Evolutionary conservation across 805 yeast genomes (phyloP).

Genomic region (Metschnikowia rubicola): DNA sequence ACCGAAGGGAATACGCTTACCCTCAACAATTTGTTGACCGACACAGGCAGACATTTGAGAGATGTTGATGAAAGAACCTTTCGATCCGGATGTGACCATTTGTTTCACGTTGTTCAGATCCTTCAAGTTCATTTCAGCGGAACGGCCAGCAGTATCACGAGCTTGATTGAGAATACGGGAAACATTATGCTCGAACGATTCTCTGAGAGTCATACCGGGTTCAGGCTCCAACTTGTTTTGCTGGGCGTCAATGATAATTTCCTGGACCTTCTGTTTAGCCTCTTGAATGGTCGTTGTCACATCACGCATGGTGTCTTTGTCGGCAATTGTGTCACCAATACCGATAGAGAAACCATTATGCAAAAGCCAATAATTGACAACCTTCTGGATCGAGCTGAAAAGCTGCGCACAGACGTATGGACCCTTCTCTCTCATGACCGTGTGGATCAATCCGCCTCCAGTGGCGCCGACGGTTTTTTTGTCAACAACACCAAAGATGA

Average conservation of each 20-base stretch:
- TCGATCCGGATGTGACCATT: constrained; percentile 99
- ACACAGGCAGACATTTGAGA: constrained; percentile 99
- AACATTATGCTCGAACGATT: constrained; percentile 96
- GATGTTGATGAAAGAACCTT: constrained; percentile 97
- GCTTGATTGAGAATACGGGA: constrained; percentile 94
- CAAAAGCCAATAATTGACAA: constrained; percentile 92
- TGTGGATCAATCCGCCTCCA: constrained; percentile 96
- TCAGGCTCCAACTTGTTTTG: constrained; percentile 84
- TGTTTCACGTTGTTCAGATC: constrained; percentile 95
- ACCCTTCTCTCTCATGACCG: constrained; percentile 97
- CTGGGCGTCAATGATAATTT: constrained; percentile 89
- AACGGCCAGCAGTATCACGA: constrained; percentile 98
- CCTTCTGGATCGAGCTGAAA: constrained; percentile 90
- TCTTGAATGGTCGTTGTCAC: constrained; percentile 90
- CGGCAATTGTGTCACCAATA: constrained; percentile 99
- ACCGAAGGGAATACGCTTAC: constrained; percentile 98
- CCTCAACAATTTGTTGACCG: constrained; percentile 99
- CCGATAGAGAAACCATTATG: constrained; percentile 98
- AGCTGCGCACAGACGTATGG: constrained; percentile 84
- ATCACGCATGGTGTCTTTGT: constrained; percentile 89
- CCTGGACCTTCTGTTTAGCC: constrained; percentile 93
- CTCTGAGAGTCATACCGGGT: constrained; percentile 99
- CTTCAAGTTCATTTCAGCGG: constrained; percentile 94
- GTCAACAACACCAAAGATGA: constrained; percentile 96
- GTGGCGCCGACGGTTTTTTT: constrained; percentile 98